Evolutionary conservation across 192 early-diverging fungal species (phyloP).

Genomic region (Backusella luteola): DNA sequence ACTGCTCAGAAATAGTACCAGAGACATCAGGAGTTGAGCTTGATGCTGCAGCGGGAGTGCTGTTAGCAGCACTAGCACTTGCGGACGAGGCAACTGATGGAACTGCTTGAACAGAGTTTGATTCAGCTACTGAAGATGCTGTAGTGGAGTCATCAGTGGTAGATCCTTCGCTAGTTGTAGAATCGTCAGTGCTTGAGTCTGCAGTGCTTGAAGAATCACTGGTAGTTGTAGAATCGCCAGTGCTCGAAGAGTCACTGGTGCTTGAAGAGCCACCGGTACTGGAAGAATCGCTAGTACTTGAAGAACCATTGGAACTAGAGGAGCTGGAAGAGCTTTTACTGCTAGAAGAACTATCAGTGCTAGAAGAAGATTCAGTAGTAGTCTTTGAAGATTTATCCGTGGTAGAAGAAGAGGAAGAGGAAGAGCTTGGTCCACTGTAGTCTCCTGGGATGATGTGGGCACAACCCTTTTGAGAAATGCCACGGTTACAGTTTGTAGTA

Average conservation of each 20-base stretch:
- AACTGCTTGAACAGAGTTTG: neutral
- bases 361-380: neutral
- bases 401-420: neutral
- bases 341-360: neutral
- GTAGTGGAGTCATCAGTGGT: neutral
- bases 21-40: neutral
- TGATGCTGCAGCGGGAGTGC: neutral
- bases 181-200: neutral
- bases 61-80: neutral
- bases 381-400: neutral
- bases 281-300: neutral
- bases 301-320: neutral
- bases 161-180: neutral
- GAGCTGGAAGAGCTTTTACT: neutral
- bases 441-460: slow-evolving; percentile 44
- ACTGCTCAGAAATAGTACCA: neutral
- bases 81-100: neutral
- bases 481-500: slow-evolving; percentile 39
- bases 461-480: slow-evolving; percentile 47
- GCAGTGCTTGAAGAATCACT: neutral
- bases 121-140: neutral
- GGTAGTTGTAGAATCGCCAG: neutral
- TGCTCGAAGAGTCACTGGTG: neutral
- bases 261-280: neutral
- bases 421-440: slow-evolving; percentile 34